Base-by-base conservation (phyloP, 164 flowering plant genomes). In the Cinnamomum chago region DNA sequence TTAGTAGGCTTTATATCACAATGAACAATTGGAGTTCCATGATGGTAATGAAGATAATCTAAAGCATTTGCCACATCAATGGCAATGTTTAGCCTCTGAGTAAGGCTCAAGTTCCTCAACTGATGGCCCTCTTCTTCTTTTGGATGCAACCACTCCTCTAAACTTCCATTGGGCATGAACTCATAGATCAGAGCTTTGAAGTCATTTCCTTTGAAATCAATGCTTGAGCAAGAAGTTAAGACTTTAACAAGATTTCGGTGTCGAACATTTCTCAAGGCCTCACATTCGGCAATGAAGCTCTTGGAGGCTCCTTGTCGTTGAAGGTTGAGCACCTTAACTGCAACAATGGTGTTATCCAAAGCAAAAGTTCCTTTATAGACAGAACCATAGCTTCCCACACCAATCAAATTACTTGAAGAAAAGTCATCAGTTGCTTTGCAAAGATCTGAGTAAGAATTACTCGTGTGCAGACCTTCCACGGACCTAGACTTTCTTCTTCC, bases 61-160 rank as follows among this genome's bases (percentile, higher is more conserved):
- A 83, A 20, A 4, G 82, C 84, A 58, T 25, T 71, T 58, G 86
- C 82, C 5, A 79, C 81, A 77, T 81, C 84, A 6, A 84, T 80
- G 67, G 79, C 80, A 18, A 84, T 76, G 23, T 76, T 67, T 35
- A 84, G 23, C 72, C 85, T 77, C 35, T 78, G 75, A n/a, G 55
- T 65, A 13, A 84, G 51, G 68, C 25, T 78, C 72, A 74, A 67
- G n/a, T 7, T 66, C 69, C 47, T 68, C 24, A 20, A 5, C 22
- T 58, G 65, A 27, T 17, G 7, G 6, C 24, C 20, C 14, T 25
- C 50, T 23, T 7, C 27, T 11, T 2, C 50, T 40, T 13, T 71
- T 62, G 70, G 78, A 40, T 75, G 77, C 30, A 78, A 52, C 77
- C 77, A 78, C 12, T 72, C 33, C 20, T 78, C 75, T 12, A 78